These are phyloP conservation scores for Smittium mucronatum DNA, from an alignment of 371 early-diverging fungal genomes.

Conservation along the genomic window DNA sequence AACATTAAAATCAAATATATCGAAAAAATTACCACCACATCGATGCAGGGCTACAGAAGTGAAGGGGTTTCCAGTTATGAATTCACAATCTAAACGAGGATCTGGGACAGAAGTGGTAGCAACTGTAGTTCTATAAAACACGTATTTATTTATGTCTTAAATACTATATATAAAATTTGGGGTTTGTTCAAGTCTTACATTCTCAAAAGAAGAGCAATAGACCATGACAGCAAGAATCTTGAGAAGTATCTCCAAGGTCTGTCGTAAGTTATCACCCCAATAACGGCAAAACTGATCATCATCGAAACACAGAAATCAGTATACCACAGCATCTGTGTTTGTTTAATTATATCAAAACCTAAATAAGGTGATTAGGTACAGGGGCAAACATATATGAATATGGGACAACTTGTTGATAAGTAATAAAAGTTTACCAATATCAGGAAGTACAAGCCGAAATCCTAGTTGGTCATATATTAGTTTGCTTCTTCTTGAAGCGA, in stretches of 20 bases:
- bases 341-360: conserved; percentile 35
- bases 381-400: neutral
- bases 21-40: too few relatives aligned
- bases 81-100: conserved; percentile 39
- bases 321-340: conserved; percentile 35
- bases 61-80: conserved; percentile 36
- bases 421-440: conserved; percentile 27
- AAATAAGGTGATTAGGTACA: neutral
- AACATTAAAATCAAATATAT: too few relatives aligned
- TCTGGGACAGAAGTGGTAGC: conserved; percentile 46
- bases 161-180: neutral
- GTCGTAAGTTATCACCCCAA: conserved; percentile 34
- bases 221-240: conserved; percentile 35
- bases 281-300: conserved; percentile 37
- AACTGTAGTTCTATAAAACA: conserved; percentile 30
- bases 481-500: conserved; percentile 41
- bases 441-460: conserved; percentile 29
- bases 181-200: conserved; percentile 16
- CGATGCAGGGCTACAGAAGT: conserved; percentile 38
- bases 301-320: conserved; percentile 42
- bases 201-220: conserved; percentile 37
- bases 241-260: conserved; percentile 37
- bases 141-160: neutral
- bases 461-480: conserved; percentile 31
- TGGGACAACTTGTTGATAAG: neutral